A percentile compares a stretch with the other conserved stretches of the same genome.
These are phyloP conservation scores for Alternaria conjuncta DNA, from an alignment of 2,329 filamentous ascomycete genomes.

Conservation along the genomic window DNA sequence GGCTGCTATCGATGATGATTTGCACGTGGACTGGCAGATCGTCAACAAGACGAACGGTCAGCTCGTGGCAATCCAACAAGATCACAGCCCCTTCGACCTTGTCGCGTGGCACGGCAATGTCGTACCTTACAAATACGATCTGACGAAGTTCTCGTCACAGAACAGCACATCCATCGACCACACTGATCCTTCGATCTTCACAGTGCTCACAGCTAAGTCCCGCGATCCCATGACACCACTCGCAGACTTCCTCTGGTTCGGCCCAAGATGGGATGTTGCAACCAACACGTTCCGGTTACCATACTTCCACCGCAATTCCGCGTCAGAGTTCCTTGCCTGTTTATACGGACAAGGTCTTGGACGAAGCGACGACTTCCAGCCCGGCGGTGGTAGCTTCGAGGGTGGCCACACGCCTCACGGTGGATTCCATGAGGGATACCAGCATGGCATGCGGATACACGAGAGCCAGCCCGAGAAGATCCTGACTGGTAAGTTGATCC, in stretches of 20 bases:
- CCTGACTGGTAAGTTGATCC: conserved; percentile 38
- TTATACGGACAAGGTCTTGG: conserved; percentile 47
- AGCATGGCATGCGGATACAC: conserved; percentile 54
- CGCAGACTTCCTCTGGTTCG: conserved; percentile 49
- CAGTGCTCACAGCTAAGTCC: conserved; percentile 47
- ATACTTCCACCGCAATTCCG: conserved; percentile 50
- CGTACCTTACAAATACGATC: conserved; percentile 63
- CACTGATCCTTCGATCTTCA: conserved; percentile 49
- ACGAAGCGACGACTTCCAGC: conserved; percentile 53
- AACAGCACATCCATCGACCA: conserved; percentile 50
- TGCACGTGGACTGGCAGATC: conserved; percentile 43
- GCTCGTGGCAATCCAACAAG: conserved; percentile 43
- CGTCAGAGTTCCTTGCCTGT: conserved; percentile 48
- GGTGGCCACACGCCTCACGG: conserved; percentile 49
- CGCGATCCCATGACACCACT: conserved; percentile 46
- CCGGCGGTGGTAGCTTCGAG: conserved; percentile 48
- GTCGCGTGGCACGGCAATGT: conserved; percentile 51
- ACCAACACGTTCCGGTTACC: conserved; percentile 49
- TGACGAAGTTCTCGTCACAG: conserved; percentile 56
- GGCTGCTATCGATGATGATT: conserved; percentile 46
- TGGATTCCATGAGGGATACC: conserved; percentile 54
- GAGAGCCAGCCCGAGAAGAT: conserved; percentile 53
- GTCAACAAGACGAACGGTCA: conserved; percentile 47
- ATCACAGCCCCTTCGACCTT: conserved; percentile 54
- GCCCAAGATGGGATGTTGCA: conserved; percentile 49